Percentiles rank a stretch among this genome's conserved stretches.
phyloP scores from a whole-genome alignment of 192 early-diverging fungal species.

The Coemansia sp. region DNA sequence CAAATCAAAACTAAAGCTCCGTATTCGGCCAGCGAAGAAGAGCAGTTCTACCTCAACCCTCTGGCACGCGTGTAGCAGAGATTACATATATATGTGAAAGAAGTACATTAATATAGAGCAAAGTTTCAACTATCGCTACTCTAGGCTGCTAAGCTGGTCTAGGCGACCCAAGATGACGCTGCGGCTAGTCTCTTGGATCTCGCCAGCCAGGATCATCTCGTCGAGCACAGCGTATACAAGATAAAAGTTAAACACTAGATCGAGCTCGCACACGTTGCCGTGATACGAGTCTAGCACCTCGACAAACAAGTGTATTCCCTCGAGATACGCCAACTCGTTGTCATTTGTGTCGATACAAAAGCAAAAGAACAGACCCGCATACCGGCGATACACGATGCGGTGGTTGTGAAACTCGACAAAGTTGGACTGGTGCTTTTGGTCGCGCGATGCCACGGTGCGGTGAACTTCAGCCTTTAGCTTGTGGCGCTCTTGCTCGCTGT shows the following conservation, averaged over 20 bases:
- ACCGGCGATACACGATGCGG: slow-evolving; percentile 97
- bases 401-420: slow-evolving; percentile 99
- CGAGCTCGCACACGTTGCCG: slow-evolving; percentile 97
- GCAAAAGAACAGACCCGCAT: slow-evolving; percentile 99
- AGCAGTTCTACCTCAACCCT: slow-evolving; percentile 29
- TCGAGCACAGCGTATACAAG: slow-evolving; percentile 97
- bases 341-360: slow-evolving; percentile 99
- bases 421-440: slow-evolving; percentile 97
- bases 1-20: slow-evolving; percentile 35
- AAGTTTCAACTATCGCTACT: slow-evolving; percentile 59
- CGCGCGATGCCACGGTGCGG: slow-evolving; percentile 91
- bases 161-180: slow-evolving; percentile 73
- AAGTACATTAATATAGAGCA: slow-evolving; percentile 1
- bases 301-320: slow-evolving; percentile 99
- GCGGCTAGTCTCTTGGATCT: slow-evolving; percentile 96
- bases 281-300: slow-evolving; percentile 99
- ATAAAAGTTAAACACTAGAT: slow-evolving; percentile 99
- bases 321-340: slow-evolving; percentile 94
- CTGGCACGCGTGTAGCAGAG: slow-evolving; percentile 22
- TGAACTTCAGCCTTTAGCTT: slow-evolving; percentile 97
- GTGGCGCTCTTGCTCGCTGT: slow-evolving; percentile 91
- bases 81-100: neutral
- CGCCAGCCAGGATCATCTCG: slow-evolving; percentile 97
- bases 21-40: slow-evolving; percentile 25
- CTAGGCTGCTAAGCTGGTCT: slow-evolving; percentile 77